phyloP scores from a whole-genome alignment of 805 yeast species.

The Priceomyces melissophilus region DNA sequence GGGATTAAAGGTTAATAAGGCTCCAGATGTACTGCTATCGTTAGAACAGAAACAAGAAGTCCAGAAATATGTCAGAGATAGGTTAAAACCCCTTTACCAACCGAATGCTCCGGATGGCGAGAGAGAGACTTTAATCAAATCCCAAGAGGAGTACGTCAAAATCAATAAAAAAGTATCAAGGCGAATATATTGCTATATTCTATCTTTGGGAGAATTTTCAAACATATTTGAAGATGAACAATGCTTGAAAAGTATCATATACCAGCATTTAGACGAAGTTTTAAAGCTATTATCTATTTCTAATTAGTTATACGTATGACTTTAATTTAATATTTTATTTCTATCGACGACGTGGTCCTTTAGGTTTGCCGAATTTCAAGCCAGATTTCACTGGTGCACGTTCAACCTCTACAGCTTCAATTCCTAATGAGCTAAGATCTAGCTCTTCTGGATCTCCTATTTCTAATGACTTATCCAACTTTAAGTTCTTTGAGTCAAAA shows the following conservation, averaged over 20 bases:
- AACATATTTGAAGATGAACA: conserved; percentile 16
- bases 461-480: conserved; percentile 52
- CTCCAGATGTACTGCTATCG: conserved; percentile 13
- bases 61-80: conserved; percentile 54
- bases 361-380: conserved; percentile 54
- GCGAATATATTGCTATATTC: conserved; percentile 44
- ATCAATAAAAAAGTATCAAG: conserved; percentile 65
- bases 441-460: conserved; percentile 72
- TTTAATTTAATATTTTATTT: conserved; percentile 1
- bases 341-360: conserved; percentile 59
- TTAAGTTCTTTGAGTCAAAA: conserved; percentile 23
- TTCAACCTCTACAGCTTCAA: conserved; percentile 11
- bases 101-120: conserved; percentile 13
- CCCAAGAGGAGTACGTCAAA: conserved; percentile 47
- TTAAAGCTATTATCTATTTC: conserved; percentile 6
- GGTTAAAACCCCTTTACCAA: conserved; percentile 47
- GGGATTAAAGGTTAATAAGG: not conserved
- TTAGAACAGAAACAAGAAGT: conserved; percentile 51
- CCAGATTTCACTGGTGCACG: conserved; percentile 9
- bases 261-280: conserved; percentile 21
- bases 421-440: conserved; percentile 48
- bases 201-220: conserved; percentile 8
- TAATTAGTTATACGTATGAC: not conserved
- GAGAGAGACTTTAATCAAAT: conserved; percentile 23
- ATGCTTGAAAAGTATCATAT: conserved; percentile 20